Evolutionary conservation across 176 grass and related monocot species (phyloP).

Genomic region (Typha latifolia): DNA sequence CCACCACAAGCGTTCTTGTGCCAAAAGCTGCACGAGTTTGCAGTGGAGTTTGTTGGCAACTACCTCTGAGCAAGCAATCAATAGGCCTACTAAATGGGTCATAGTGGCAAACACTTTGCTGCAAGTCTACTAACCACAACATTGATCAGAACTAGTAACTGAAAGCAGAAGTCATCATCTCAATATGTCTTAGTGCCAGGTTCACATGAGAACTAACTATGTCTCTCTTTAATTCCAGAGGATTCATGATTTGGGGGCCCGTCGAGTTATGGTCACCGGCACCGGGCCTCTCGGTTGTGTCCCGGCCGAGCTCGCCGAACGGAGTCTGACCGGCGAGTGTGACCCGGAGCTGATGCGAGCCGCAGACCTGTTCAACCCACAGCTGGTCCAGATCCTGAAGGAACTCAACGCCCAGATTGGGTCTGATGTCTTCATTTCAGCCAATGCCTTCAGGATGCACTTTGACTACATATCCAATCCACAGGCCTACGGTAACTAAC

Average conservation of each 20-base stretch:
- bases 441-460: constrained; percentile 57
- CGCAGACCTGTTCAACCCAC: constrained; percentile 77
- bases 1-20: neutral
- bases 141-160: no score
- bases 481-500: constrained; percentile 47
- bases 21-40: neutral
- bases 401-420: constrained; percentile 49
- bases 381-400: constrained; percentile 33
- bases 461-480: constrained; percentile 84
- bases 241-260: constrained; percentile 57
- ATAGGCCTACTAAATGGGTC: neutral
- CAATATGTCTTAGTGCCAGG: no score
- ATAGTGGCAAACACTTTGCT: no score
- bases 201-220: no score
- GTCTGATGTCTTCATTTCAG: constrained; percentile 50
- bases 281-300: constrained; percentile 87
- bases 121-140: no score
- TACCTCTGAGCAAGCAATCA: neutral
- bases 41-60: neutral
- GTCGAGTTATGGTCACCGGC: constrained; percentile 79
- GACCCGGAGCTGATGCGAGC: constrained; percentile 56
- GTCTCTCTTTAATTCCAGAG: constrained; percentile 20
- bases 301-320: constrained; percentile 70
- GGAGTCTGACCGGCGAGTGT: constrained; percentile 56
- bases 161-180: no score